Conservation (phyloP, 805 yeast species). For the Metschnikowia bowlesiae region DNA sequence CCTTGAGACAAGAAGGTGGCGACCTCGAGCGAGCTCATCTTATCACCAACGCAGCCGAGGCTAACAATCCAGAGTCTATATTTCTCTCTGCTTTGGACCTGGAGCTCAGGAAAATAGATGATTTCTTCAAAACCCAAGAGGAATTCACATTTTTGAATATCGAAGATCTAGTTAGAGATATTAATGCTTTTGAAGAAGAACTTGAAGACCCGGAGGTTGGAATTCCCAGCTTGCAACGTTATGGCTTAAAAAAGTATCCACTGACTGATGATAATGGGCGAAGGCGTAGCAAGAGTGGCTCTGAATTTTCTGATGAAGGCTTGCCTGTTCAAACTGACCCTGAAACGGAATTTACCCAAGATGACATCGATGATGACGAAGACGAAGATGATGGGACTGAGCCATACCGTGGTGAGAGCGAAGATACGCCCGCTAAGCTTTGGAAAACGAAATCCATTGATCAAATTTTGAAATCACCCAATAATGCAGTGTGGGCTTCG, state of each 20-base stretch:
- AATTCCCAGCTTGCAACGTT: constrained; percentile 5
- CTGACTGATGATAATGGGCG: constrained; percentile 7
- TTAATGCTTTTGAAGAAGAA: constrained; percentile 53
- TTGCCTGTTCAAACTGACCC: constrained; percentile 26
- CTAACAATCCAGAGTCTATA: constrained; percentile 48
- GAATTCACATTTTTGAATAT: constrained; percentile 48
- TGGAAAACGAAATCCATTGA: constrained; percentile 28
- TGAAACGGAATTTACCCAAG: constrained; percentile 34
- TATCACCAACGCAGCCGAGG: constrained; percentile 17
- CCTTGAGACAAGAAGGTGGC: constrained; percentile 22
- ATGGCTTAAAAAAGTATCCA: constrained; percentile 5
- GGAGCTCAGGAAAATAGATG: constrained; percentile 72
- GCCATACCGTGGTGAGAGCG: constrained; percentile 7
- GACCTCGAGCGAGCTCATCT: constrained; percentile 30
- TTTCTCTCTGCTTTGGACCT: constrained; percentile 70
- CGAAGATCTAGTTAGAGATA: constrained; percentile 56
- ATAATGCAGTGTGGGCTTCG: constrained; percentile 21
- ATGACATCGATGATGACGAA: constrained; percentile 11
- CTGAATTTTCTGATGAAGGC: constrained; percentile 18
- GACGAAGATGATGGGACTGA: constrained; percentile 11
- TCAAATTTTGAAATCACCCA: constrained; percentile 34
- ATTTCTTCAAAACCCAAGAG: constrained; percentile 69
- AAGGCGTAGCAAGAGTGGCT: constrained; percentile 11
- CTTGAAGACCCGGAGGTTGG: constrained; percentile 11
- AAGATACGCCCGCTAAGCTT: constrained; percentile 5